A percentile compares a stretch with the other conserved stretches of the same genome.
Evolutionary conservation across 768 basidiomycete species (phyloP).

Genomic region (Lyophyllum semitale): DNA sequence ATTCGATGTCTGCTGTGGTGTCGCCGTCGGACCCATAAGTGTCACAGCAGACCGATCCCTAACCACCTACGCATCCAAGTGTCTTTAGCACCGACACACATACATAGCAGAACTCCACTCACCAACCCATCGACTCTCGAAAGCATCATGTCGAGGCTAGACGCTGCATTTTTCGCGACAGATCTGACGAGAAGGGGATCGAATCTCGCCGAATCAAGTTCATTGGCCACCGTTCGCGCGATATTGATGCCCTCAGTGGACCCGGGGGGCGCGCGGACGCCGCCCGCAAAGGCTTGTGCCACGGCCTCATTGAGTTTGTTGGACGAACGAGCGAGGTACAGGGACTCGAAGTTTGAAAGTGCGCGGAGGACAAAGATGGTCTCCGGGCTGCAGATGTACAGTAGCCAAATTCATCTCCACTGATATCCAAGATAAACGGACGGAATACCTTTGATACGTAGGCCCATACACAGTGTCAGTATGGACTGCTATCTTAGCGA

Average conservation of each 20-base stretch:
- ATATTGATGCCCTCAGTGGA: slow-evolving; percentile 76
- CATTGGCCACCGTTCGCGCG: slow-evolving; percentile 80
- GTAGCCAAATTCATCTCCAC: background rate
- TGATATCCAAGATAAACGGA: background rate
- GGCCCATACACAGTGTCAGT: slow-evolving; percentile 92
- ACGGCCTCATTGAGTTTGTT: slow-evolving; percentile 85
- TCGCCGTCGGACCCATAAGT: slow-evolving; percentile 75
- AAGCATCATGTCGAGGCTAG: slow-evolving; percentile 69
- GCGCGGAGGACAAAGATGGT: slow-evolving; percentile 86
- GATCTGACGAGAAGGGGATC: slow-evolving; percentile 85
- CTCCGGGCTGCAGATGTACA: slow-evolving; percentile 66
- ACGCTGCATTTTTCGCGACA: slow-evolving; percentile 73
- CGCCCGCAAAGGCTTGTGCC: slow-evolving; percentile 73
- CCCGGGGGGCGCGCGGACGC: slow-evolving; percentile 69
- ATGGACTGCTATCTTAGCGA: slow-evolving; percentile 91
- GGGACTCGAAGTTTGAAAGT: slow-evolving; percentile 78
- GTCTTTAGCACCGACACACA: background rate
- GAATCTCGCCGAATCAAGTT: slow-evolving; percentile 89
- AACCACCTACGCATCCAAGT: slow-evolving; percentile 48
- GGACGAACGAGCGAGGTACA: slow-evolving; percentile 86
- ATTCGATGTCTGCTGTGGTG: slow-evolving; percentile 78
- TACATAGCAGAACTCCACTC: slow-evolving; percentile 25
- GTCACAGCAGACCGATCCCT: slow-evolving; percentile 79
- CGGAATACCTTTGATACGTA: slow-evolving; percentile 73
- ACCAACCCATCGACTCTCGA: slow-evolving; percentile 72